Evolutionary conservation across 2,329 filamentous ascomycete species (phyloP), one percentile per base, ranked within the genome.

Genomic region (Ascochyta fabae): DNA sequence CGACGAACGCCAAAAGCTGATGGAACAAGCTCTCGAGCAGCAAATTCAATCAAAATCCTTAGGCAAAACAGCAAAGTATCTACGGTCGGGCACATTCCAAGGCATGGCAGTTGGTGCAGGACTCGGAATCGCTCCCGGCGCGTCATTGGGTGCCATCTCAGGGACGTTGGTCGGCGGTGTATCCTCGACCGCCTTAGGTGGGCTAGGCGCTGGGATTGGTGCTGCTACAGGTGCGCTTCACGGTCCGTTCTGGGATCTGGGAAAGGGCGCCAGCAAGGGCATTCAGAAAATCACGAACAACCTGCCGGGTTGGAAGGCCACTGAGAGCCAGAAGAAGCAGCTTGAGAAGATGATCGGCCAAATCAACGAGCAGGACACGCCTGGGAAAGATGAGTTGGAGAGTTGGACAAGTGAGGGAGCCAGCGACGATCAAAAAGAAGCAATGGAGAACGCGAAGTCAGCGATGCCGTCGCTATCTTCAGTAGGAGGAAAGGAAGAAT

Each of bases 61-160:
- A 12, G 65, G 65, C 12, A 67, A 67, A 36, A 66, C 65, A n/a
- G 65, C 65, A 47, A 65, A 61, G 15, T 67, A 67, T 48, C 50
- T 66, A 16, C 63, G 61, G 23, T 67, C 65, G 10, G 65, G 65
- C 3, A 53, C 65, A 0, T 67, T 66, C 24, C 65, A 67, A 22
- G 65, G 65, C n/a, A 60, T 65, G 60, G 62, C 63, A 7, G 56
- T 63, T 22, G 65, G 65, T 10, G 59, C 65, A 15, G 65, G 65
- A 9, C 53, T 67, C 15, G 65, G 65, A 23, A 58, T 64, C 7
- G 63, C 61, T 3, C 63, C 65, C 3, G 64, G 63, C 12, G 65
- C 60, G 6, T 58, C 60, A 3, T 33, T 67, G 9, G 65, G 65
- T 31, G 56, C 63, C 13, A 53, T 67, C 4, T 64, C 61, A 22